Base-by-base conservation (phyloP, 139 green algal genomes). In the Diplosphaera chodatii region DNA sequence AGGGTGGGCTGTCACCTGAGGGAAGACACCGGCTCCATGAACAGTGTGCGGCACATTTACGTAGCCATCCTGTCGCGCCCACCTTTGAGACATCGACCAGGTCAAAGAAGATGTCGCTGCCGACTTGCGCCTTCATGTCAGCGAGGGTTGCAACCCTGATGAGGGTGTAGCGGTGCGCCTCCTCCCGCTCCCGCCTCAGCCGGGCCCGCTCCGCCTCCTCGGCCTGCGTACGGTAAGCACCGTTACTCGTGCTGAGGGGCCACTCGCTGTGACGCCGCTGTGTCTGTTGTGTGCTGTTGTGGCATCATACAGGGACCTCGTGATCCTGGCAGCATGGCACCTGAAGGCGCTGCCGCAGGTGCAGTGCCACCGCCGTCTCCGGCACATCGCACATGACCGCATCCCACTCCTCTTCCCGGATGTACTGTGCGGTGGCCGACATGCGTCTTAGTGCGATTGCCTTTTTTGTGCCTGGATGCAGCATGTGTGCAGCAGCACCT, bases 121-220 rank as follows among this genome's bases (percentile, higher is more conserved):
- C 91, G 22, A 96, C 87, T 74, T 96, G 90, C n/a, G 69, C 37
- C 32, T 48, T 27, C n/a, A 96, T 78, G 80, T 93, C 83, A 10
- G 40, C 63, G 59, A 91, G 78, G 4, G 70, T 86, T 3, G 84
- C 80, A 33, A 93, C 74, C 25, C 74, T 73, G 69, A 87, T 56
- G 28, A 86, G 79, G 31, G 89, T 90, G 84, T 93, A 98, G 68
- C 97, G 82, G 82, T 99, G 95, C 56, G 95, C 95, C 86, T 96
- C 91, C 32, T 77, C 67, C 71, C 91, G 91, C 77, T 96, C 91
- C 55, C 85, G 82, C 32, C 70, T 73, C 31, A 75, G 77, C 34
- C 65, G 69, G 75, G 90, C 78, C 77, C 92, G 91, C 70, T 91
- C 89, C 72, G 80, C 69, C 71, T 88, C 80, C 77, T 95, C 91